Evolutionary conservation across 805 yeast genomes (phyloP), one percentile per base, ranked within the genome.

Genomic region (Wickerhamiella galacta): DNA sequence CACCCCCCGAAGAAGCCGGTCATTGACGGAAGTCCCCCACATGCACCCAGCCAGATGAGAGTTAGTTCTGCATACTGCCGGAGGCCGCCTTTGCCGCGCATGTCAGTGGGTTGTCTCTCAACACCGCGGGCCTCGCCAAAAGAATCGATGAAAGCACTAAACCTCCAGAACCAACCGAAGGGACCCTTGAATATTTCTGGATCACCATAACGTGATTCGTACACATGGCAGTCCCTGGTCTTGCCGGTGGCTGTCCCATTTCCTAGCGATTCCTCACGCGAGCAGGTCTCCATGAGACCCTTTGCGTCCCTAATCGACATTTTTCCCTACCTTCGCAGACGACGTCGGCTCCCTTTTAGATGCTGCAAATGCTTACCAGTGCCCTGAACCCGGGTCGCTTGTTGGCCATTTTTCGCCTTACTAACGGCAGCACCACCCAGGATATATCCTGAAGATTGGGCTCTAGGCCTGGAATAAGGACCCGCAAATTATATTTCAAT

Each of bases 1-100:
- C 93, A 80, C 1, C 92, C 90, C 29, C 80, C 56, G 34, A 77
- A 70, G 47, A 68, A 82, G 1, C 90, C 70, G 1, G 93, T 76
- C 83, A 82, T 78, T 1, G 94, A 79, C 2, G 92, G 75, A n/a
- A 82, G 58, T 0, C 93, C 83, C 33, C 93, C 92, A 37, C 85
- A 68, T 0, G 87, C 93, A 25, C 85, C 72, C 11, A 79, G 47
- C 94, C 94, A 82, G 28, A 81, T 63, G 2, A 90, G 83, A 9
- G 66, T 52, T 12, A 79, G 80, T 21, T 43, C 34, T 17, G 42
- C n/a, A 18, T 36, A 41, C 20, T 47, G 44, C 26, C 43, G 36
- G 30, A 35, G 14, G 16, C 38, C 39, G 3, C 49, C 48, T n/a
- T 32, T 22, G 16, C 37, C 38, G 37, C 85, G 55, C 31, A 76